Base-by-base conservation (phyloP, 176 grass and related monocot species). In the Paspalum notatum region DNA sequence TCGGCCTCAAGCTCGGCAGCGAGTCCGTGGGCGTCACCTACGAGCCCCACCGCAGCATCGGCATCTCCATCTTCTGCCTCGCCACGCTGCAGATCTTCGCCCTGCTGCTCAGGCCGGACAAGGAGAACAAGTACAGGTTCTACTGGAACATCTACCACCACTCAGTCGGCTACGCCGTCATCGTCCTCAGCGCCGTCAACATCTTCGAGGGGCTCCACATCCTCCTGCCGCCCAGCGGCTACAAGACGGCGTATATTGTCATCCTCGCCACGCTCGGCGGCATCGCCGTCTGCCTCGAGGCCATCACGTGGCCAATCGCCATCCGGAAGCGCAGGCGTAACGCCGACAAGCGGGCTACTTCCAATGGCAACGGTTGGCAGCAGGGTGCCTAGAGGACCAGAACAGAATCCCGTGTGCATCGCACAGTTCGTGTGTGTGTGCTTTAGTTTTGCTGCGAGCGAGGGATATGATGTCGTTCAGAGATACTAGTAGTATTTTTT, bases 101-200 rank as follows among this genome's bases (percentile, higher is more conserved):
- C 12, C 68, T 99, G 45, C 77, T 99, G 27, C 52, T 93, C n/a
- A 81, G 97, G 72, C 93, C 97, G 5, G 82, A 93, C 89, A 91
- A 91, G 80, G 86, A 91, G 81, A 88, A 99, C 93, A 99, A 93
- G 89, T 90, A 90, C 86, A 86, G 97, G 55, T 5, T 88, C 5
- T 99, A 96, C 86, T 99, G 97, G 97, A 99, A 99, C 76, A 75
- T 85, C 17, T 96, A 99, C 87, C 97, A 99, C 80, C 78, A 86
- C 71, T 50, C 82, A 32, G 80, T 99, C 12, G 97, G 97, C 26
- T 99, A 99, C 88, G 25, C 76, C 15, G 91, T 91, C 10, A 91
- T 99, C 72, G 0, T 90, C 44, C 65, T 96, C 59, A 75, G 72
- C 76, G 76, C 83, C 54, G 6, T 91, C 62, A 99, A 99, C 87